phyloP scores from a whole-genome alignment of 1,284 basidiomycete genomes.

The Puccinia triticina region DNA sequence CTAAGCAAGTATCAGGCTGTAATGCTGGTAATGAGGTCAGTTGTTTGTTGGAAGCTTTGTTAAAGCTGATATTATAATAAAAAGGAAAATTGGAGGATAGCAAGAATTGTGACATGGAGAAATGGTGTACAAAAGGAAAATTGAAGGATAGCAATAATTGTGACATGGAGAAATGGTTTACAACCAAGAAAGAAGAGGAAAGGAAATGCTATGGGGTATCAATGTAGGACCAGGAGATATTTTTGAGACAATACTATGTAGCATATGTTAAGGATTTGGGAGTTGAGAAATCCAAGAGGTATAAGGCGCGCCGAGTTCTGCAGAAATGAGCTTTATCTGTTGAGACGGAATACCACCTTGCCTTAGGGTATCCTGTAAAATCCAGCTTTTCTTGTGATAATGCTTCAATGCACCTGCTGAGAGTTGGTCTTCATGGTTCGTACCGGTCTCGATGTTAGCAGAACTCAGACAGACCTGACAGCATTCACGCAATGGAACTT shows the following conservation, averaged over 20 bases:
- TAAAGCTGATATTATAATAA: no score
- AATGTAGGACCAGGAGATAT: background rate
- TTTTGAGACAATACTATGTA: background rate
- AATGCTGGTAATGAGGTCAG: no score
- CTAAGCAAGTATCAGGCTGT: no score
- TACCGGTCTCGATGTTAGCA: background rate
- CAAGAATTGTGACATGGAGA: background rate
- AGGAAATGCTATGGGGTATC: background rate
- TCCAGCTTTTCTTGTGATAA: slow-evolving; percentile 17
- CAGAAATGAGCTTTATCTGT: slow-evolving; percentile 8
- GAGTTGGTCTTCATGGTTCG: background rate
- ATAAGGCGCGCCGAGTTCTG: slow-evolving; percentile 19
- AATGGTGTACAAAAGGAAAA: background rate
- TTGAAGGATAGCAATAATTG: background rate
- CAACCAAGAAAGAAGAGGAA: background rate
- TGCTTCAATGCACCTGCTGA: slow-evolving; percentile 19
- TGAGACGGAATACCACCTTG: slow-evolving; percentile 23
- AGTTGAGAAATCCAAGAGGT: background rate
- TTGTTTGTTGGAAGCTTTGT: no score
- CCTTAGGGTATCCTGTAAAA: slow-evolving; percentile 25
- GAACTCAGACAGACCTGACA: slow-evolving; percentile 13
- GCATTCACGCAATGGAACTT: slow-evolving; percentile 17
- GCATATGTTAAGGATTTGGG: background rate
- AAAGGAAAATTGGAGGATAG: background rate
- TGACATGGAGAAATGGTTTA: background rate